These are phyloP conservation scores for Tieghemiomyces parasiticus DNA, from an alignment of 192 early-diverging fungal genomes.

Conservation along the genomic window DNA sequence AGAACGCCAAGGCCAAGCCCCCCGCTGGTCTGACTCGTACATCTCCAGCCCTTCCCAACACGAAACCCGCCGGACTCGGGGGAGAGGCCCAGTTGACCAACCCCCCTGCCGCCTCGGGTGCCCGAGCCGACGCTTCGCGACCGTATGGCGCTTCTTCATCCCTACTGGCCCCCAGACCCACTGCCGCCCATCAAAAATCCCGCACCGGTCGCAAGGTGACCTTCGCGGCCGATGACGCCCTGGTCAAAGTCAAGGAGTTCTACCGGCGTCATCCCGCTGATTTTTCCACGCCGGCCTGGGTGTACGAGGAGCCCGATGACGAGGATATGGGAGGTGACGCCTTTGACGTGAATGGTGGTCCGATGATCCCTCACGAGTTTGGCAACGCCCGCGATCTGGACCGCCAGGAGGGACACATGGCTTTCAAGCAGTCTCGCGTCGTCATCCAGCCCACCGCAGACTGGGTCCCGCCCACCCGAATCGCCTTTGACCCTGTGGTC, in stretches of 20 bases:
- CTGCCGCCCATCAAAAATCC: no score
- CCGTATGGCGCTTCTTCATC: no score
- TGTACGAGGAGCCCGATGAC: neutral
- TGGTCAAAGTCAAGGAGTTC: conserved; percentile 2
- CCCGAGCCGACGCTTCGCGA: no score
- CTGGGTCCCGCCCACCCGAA: neutral
- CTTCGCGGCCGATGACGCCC: neutral
- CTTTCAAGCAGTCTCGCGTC: conserved; percentile 2
- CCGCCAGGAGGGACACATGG: conserved; percentile 3
- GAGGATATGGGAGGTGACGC: neutral
- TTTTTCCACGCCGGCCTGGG: conserved; percentile 4
- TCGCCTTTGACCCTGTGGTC: neutral
- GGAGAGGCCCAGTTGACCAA: no score
- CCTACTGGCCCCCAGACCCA: no score
- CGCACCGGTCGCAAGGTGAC: neutral
- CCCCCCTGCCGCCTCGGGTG: no score
- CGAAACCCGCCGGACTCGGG: no score
- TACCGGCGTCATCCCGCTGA: conserved; percentile 5
- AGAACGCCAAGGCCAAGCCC: no score
- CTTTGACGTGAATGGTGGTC: no score
- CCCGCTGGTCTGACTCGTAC: no score
- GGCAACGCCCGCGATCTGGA: conserved; percentile 10
- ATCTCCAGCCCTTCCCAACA: no score
- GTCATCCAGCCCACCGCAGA: neutral
- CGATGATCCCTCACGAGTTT: conserved; percentile 7